Percentiles rank a stretch among this genome's conserved stretches.
These are phyloP conservation scores for Ophiostoma montium DNA, from an alignment of 2,329 filamentous ascomycete species.

Conservation along the genomic window DNA sequence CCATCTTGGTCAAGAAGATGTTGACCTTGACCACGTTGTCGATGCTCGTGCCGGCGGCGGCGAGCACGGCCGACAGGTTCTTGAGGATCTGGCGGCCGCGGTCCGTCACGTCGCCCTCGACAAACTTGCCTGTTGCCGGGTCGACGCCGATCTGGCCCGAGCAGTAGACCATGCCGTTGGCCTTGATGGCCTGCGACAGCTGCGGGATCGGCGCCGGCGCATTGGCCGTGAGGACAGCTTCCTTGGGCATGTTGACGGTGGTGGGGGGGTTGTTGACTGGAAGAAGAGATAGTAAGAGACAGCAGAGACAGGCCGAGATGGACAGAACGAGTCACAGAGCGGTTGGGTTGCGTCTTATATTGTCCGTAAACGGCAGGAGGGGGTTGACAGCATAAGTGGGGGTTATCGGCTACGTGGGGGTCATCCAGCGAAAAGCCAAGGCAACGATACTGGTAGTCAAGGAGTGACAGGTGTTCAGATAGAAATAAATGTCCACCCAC, in stretches of 20 bases:
- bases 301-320: not conserved
- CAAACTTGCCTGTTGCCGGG: conserved; percentile 30
- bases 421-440: too few species aligned
- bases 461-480: too few species aligned
- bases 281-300: too few species aligned
- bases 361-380: too few species aligned
- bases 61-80: conserved; percentile 45
- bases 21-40: conserved; percentile 53
- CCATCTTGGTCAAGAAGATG: conserved; percentile 51
- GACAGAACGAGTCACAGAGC: not conserved
- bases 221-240: conserved; percentile 30
- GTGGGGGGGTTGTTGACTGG: not conserved
- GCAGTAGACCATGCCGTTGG: conserved; percentile 55
- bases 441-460: too few species aligned
- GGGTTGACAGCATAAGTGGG: too few species aligned
- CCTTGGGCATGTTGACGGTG: conserved; percentile 1
- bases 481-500: too few species aligned
- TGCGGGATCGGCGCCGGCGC: conserved; percentile 39
- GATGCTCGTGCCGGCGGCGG: conserved; percentile 43
- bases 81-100: conserved; percentile 38
- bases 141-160: conserved; percentile 32
- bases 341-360: too few species aligned
- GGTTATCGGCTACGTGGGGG: too few species aligned
- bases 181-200: conserved; percentile 46
- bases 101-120: conserved; percentile 42